A percentile compares a stretch with the other conserved stretches of the same genome.
Conservation (phyloP, 2,329 filamentous ascomycete species). For the Mycosphaerelloides madeirae region DNA sequence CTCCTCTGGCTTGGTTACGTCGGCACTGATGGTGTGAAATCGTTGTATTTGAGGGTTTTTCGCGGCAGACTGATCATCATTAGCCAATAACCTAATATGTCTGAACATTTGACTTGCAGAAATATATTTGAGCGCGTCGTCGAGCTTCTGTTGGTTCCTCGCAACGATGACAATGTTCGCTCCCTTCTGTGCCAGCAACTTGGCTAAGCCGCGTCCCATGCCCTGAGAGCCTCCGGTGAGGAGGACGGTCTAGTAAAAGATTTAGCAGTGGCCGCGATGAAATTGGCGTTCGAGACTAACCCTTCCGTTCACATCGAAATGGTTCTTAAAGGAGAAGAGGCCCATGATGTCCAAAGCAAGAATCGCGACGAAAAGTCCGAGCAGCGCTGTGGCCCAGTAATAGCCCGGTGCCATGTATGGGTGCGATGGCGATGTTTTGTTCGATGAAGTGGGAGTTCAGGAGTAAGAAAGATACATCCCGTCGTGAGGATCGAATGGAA, state of each 20-base stretch:
- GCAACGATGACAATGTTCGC: conserved; percentile 84
- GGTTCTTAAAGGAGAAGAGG: conserved; percentile 62
- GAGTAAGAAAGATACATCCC: too few species aligned
- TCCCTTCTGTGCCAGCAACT: conserved; percentile 72
- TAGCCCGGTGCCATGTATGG: conserved; percentile 34
- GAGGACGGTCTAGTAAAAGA: conserved; percentile 65
- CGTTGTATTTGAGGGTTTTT: conserved; percentile 62
- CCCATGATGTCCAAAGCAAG: conserved; percentile 56
- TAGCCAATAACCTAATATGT: neutral
- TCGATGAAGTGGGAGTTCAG: too few species aligned
- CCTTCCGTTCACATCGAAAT: conserved; percentile 80
- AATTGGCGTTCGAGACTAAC: conserved; percentile 47
- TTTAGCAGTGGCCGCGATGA: neutral
- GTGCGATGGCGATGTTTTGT: too few species aligned
- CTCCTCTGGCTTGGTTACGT: conserved; percentile 68
- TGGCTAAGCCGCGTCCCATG: conserved; percentile 73
- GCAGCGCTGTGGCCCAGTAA: conserved; percentile 32
- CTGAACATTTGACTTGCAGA: conserved; percentile 43
- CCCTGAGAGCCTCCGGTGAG: conserved; percentile 91
- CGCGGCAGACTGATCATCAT: conserved; percentile 55
- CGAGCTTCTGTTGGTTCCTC: conserved; percentile 69
- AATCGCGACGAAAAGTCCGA: conserved; percentile 35
- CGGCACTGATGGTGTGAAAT: conserved; percentile 79
- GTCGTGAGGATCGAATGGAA: too few species aligned
- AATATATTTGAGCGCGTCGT: conserved; percentile 62